A percentile compares a stretch with the other conserved stretches of the same genome.
Conservation (phyloP, 768 basidiomycete genomes). For the Antrodiella citrinella region DNA sequence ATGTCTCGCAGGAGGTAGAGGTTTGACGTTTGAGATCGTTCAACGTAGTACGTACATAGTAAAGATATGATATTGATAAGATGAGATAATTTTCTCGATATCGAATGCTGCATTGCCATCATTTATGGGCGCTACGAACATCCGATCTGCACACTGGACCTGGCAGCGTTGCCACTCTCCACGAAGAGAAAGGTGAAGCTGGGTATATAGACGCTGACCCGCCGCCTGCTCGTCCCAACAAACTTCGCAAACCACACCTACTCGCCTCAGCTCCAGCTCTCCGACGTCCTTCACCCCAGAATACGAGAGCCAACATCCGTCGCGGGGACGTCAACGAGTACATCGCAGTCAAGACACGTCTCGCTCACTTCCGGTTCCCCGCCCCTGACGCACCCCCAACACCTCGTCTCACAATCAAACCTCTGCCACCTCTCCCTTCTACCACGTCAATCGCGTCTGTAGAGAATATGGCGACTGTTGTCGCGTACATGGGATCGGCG, state of each 20-base stretch:
- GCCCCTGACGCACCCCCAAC: neutral
- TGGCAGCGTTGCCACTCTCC: too few relatives aligned
- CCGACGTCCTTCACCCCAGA: neutral
- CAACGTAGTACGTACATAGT: too few relatives aligned
- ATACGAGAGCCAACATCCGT: neutral
- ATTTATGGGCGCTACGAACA: too few relatives aligned
- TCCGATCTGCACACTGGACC: too few relatives aligned
- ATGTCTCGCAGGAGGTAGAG: too few relatives aligned
- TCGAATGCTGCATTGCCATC: too few relatives aligned
- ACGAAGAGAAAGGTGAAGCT: neutral
- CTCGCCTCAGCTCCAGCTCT: neutral
- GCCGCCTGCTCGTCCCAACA: neutral
- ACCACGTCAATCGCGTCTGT: neutral
- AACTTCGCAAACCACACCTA: neutral
- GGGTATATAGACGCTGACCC: neutral
- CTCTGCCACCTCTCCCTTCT: neutral
- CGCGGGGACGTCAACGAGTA: neutral
- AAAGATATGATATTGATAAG: too few relatives aligned
- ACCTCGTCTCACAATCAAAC: too few relatives aligned
- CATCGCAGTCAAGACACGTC: conserved; percentile 1
- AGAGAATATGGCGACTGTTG: neutral
- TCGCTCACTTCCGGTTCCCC: conserved; percentile 5
- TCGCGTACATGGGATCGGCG: neutral
- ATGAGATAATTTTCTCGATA: too few relatives aligned
- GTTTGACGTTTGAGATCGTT: too few relatives aligned